phyloP scores from a whole-genome alignment of 2,329 filamentous ascomycete genomes.

The Magnaporthiopsis rhizophila region DNA sequence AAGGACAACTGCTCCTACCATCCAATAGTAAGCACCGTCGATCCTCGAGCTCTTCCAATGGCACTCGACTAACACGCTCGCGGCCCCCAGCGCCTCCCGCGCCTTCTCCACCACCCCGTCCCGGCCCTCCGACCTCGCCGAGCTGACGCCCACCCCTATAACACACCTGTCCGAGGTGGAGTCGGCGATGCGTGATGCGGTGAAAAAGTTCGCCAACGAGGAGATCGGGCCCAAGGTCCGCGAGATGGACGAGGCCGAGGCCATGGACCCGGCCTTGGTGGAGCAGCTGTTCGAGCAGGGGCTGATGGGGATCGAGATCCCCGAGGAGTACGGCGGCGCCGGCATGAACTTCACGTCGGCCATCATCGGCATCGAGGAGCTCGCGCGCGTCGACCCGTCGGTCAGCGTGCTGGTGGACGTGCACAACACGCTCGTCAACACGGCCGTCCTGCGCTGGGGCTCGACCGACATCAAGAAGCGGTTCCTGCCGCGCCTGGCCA shows the following conservation, averaged over 20 bases:
- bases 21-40: conserved; percentile 22
- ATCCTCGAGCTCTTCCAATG: neutral
- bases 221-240: conserved; percentile 84
- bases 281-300: conserved; percentile 96
- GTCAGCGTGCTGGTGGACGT: conserved; percentile 95
- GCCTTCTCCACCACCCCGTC: conserved; percentile 52
- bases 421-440: conserved; percentile 97
- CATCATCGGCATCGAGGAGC: conserved; percentile 94
- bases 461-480: conserved; percentile 70
- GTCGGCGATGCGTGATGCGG: conserved; percentile 77
- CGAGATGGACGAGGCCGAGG: conserved; percentile 95
- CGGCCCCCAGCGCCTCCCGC: conserved; percentile 28
- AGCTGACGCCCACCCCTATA: conserved; percentile 84
- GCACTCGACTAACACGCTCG: neutral
- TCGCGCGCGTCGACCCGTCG: conserved; percentile 87
- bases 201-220: conserved; percentile 85
- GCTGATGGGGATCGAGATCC: conserved; percentile 94
- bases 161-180: conserved; percentile 88
- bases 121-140: conserved; percentile 57
- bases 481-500: conserved; percentile 84
- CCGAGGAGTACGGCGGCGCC: conserved; percentile 90
- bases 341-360: conserved; percentile 98
- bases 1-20: conserved; percentile 11
- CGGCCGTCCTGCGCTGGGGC: conserved; percentile 79
- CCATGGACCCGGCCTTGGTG: conserved; percentile 81